A percentile compares a stretch with the other conserved stretches of the same genome.
phyloP scores from a whole-genome alignment of 108 stramenopile genomes.

The Nitzschia putrida region DNA sequence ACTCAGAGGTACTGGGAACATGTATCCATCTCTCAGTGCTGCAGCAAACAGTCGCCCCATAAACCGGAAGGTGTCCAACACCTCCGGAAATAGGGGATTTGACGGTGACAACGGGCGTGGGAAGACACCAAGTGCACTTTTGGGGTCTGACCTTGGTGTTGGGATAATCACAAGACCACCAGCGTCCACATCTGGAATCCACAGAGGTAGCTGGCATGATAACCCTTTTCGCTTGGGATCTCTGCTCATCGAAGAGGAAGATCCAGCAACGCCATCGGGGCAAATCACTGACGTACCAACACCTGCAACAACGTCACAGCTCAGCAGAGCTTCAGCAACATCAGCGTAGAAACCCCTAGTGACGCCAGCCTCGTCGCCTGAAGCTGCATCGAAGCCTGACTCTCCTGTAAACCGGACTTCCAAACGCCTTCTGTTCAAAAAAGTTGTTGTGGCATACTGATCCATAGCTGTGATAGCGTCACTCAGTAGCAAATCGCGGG shows the following conservation, averaged over 20 bases:
- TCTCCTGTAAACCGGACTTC: constrained; percentile 58
- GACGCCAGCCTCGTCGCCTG: constrained; percentile 61
- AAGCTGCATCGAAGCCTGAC: constrained; percentile 59
- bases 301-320: constrained; percentile 36
- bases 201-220: constrained; percentile 34
- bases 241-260: neutral
- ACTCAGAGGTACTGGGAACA: constrained; percentile 54
- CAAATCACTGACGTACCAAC: constrained; percentile 21
- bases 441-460: constrained; percentile 31
- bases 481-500: constrained; percentile 31
- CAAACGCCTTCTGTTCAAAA: constrained; percentile 34
- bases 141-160: constrained; percentile 47
- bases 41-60: constrained; percentile 57
- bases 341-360: constrained; percentile 63
- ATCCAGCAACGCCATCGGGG: neutral
- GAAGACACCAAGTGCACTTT: constrained; percentile 40
- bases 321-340: constrained; percentile 47
- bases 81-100: constrained; percentile 25
- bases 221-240: neutral
- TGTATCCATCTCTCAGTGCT: constrained; percentile 52
- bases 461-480: constrained; percentile 49
- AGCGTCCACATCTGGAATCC: constrained; percentile 59
- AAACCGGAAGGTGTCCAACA: constrained; percentile 43
- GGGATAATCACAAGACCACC: constrained; percentile 47
- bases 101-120: constrained; percentile 44